Percentiles rank a stretch among this genome's conserved stretches.
Evolutionary conservation across 495 filamentous ascomycete species (phyloP).

Genomic region (Penicillium diatomitis): DNA sequence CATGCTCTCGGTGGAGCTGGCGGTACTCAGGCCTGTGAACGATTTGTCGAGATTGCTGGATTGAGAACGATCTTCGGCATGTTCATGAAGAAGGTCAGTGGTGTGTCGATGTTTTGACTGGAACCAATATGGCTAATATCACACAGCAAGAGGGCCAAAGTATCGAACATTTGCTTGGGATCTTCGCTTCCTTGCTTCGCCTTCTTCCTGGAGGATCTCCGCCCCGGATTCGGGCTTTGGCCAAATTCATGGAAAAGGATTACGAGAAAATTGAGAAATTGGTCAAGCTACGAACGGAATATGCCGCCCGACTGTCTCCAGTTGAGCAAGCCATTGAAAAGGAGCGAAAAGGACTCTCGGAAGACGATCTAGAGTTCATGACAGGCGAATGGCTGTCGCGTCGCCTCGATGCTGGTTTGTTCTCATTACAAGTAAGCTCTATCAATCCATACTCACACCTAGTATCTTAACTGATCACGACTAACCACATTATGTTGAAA

Average conservation of each 20-base stretch:
- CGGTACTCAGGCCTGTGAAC: conserved; percentile 54
- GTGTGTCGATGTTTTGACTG: background rate
- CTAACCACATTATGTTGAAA: conserved; percentile 7
- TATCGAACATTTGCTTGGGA: conserved; percentile 80
- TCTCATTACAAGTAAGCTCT: conserved; percentile 56
- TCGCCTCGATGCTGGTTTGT: conserved; percentile 80
- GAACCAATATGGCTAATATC: conserved; percentile 12
- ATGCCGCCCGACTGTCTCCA: conserved; percentile 50
- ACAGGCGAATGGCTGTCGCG: conserved; percentile 75
- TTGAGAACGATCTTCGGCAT: conserved; percentile 75
- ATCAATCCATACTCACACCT: background rate
- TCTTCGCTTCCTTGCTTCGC: conserved; percentile 78
- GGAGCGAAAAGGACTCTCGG: conserved; percentile 37
- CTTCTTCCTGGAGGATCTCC: conserved; percentile 69
- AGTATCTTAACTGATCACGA: background rate
- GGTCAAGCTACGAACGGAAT: conserved; percentile 61
- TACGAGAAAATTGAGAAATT: conserved; percentile 75
- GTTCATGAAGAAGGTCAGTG: conserved; percentile 76
- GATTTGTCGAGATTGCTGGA: conserved; percentile 73
- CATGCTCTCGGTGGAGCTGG: conserved; percentile 60
- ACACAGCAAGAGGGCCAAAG: conserved; percentile 51
- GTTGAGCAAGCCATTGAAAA: conserved; percentile 60
- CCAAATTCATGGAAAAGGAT: conserved; percentile 93
- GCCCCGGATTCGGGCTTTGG: conserved; percentile 71
- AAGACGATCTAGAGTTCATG: conserved; percentile 54